Base-by-base conservation (phyloP, 306 rosid species). In the Vigna angularis region DNA sequence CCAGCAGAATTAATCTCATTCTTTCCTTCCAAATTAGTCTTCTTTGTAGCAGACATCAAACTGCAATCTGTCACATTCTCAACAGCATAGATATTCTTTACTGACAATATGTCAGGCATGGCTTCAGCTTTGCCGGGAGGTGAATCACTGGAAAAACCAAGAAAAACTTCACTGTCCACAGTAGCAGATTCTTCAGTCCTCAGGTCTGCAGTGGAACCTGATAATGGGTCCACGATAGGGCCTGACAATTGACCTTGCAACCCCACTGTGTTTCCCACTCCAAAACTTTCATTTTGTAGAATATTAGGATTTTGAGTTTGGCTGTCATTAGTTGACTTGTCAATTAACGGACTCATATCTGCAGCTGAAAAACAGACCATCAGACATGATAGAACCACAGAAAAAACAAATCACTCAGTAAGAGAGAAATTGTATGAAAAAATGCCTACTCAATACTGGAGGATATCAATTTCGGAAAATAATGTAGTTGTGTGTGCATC, bases 101-200 rank as follows among this genome's bases (percentile, higher is more conserved):
- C 87, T 68, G 67, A 74, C 57, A 67, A 52, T 12, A 18, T 79
- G 80, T 83, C 84, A 9, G 75, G 58, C 34, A 56, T 52, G 4
- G 70, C 80, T 67, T 89, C 90, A 53, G 83, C 79, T 42, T 82
- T 59, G 48, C 78, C 7, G 7, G 85, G 78, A 61, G 42, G 24
- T 68, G 82, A 62, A 75, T 85, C 83, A 65, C 71, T 63, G 70
- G 85, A 64, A 56, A 85, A 78, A 63, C 69, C 66, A 79, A 72
- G 40, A 55, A 56, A 44, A 80, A 76, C 82, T 76, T 80, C 86
- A 49, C 63, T 48, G 45, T 55, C 73, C 40, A 34, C 24, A 53
- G 81, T 40, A 55, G 51, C 22, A 3, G 73, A 79, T 63, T 81
- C 89, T 56, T 69, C 88, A 36, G 73, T 56, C 75, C 30, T 74